Base-by-base conservation (phyloP, 2,329 filamentous ascomycete genomes). In the Teratosphaeria pseudoeucalypti region DNA sequence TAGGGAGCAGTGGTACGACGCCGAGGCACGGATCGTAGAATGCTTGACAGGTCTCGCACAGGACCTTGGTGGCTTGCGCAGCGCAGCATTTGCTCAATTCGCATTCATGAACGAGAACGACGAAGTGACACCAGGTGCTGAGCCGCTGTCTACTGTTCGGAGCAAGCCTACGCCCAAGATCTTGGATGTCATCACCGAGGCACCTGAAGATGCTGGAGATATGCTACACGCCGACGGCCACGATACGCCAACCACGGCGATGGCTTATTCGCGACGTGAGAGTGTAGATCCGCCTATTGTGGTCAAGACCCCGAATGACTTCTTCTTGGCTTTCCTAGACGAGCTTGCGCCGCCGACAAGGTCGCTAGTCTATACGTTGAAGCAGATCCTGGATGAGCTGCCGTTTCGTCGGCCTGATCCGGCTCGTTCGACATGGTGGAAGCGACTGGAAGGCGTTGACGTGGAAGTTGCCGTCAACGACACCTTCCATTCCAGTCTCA, bases 331-430 rank as follows among this genome's bases (percentile, higher is more conserved):
- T 5, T 99, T 97, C 73, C 96, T 99, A 61, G 80, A 82, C 23
- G 85, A 94, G 65, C 79, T 99, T 26, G 94, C 94, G 0, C 94
- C 94, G 1, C 94, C 92, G 0, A 95, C 96, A 85, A 95, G 96
- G 73, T 96, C 92, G 0, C 77, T 99, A n/a, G 90, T 90, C 2
- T 94, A 88, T 67, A 97, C 94, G 0, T 75, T 99, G 47, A 90
- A 90, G 11, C 87, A 95, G 70, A 91, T 95, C 10, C 82, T 99
- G 7, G 86, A 90, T 57, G 91, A 96, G 62, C 81, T 95, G 1
- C 90, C 92, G 0, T 97, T 95, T 73, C 85, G 58, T 34, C 58
- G 57, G 47, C 60, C 54, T 85, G 5, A 43, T 34, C n/a, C 16
- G 56, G 34, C 16, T 56, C 52, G 23, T 56, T 52, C 55, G 12